Evolutionary conservation across 768 basidiomycete genomes (phyloP).

Genomic region (Boletus reticulatus): DNA sequence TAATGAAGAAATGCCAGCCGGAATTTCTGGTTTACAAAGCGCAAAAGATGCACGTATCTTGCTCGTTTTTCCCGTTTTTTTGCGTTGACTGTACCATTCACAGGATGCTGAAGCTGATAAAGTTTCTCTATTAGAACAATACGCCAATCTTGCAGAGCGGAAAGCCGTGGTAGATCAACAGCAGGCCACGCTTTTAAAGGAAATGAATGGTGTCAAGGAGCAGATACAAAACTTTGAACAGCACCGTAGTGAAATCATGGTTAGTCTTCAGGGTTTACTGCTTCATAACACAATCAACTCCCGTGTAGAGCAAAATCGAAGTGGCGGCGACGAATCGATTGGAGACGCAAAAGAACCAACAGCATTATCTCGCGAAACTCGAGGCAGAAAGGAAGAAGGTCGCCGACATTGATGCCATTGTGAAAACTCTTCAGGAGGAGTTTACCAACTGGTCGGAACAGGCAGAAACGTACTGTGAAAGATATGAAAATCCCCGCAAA

Average conservation of each 20-base stretch:
- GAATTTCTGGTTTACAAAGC: slow-evolving; percentile 53
- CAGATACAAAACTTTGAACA: slow-evolving; percentile 54
- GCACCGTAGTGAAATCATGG: slow-evolving; percentile 40
- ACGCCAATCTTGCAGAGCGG: slow-evolving; percentile 40
- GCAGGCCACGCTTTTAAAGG: slow-evolving; percentile 41
- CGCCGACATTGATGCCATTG: slow-evolving; percentile 41
- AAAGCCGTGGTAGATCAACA: slow-evolving; percentile 47
- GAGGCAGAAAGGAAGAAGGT: slow-evolving; percentile 48
- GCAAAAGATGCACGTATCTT: slow-evolving; percentile 47
- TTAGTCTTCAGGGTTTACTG: slow-evolving; percentile 30
- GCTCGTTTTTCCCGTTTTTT: background rate
- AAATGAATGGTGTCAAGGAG: slow-evolving; percentile 45
- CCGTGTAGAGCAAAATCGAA: slow-evolving; percentile 47
- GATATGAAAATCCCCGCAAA: slow-evolving; percentile 56
- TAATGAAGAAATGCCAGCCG: slow-evolving; percentile 67
- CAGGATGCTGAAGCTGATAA: slow-evolving; percentile 61
- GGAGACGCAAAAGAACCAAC: slow-evolving; percentile 45
- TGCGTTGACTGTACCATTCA: background rate
- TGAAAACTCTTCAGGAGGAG: slow-evolving; percentile 56
- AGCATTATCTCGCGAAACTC: slow-evolving; percentile 53
- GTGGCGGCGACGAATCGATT: slow-evolving; percentile 49
- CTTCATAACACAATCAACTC: background rate
- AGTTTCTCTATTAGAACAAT: slow-evolving; percentile 46
- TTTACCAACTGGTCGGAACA: slow-evolving; percentile 64
- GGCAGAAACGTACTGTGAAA: slow-evolving; percentile 61